Evolutionary conservation across 805 yeast species (phyloP).

Genomic region (Saturnispora sanitii): DNA sequence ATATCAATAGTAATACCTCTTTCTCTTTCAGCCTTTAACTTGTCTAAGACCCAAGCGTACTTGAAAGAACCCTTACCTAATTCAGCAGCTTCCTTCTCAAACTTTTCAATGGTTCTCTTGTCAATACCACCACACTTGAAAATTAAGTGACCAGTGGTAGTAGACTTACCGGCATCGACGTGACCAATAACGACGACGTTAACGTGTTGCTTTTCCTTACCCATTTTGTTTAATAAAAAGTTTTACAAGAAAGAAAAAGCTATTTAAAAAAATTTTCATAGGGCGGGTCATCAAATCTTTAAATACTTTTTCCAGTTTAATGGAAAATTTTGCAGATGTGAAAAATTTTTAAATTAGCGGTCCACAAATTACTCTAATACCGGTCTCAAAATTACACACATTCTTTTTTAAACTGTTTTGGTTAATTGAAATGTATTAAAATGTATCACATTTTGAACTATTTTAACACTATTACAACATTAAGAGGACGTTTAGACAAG

Average conservation of each 20-base stretch:
- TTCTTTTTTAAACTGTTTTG: not conserved
- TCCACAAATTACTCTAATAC: conserved; percentile 1
- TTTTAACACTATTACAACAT: no score
- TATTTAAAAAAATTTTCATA: not conserved
- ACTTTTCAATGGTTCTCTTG: conserved; percentile 96
- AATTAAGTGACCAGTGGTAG: conserved; percentile 99
- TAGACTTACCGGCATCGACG: conserved; percentile 99
- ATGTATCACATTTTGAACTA: no score
- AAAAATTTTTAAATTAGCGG: conserved; percentile 7
- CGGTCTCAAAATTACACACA: conserved; percentile 3
- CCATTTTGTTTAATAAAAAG: conserved; percentile 31
- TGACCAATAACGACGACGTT: conserved; percentile 99
- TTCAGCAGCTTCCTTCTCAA: conserved; percentile 96
- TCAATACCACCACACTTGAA: conserved; percentile 97
- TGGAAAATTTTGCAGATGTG: conserved; percentile 1
- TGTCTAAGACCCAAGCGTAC: conserved; percentile 97
- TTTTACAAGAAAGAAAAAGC: conserved; percentile 1
- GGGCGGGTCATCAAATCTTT: conserved; percentile 6
- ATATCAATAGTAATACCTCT: no score
- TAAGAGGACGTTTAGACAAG: no score
- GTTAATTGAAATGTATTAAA: no score
- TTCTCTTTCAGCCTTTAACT: no score
- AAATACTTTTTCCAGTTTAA: conserved; percentile 4
- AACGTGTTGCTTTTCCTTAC: conserved; percentile 95
- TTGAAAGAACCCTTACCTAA: conserved; percentile 96